A percentile compares a stretch with the other conserved stretches of the same genome.
Conservation (phyloP, 306 rosid species). For the Aeschynomene evenia region DNA sequence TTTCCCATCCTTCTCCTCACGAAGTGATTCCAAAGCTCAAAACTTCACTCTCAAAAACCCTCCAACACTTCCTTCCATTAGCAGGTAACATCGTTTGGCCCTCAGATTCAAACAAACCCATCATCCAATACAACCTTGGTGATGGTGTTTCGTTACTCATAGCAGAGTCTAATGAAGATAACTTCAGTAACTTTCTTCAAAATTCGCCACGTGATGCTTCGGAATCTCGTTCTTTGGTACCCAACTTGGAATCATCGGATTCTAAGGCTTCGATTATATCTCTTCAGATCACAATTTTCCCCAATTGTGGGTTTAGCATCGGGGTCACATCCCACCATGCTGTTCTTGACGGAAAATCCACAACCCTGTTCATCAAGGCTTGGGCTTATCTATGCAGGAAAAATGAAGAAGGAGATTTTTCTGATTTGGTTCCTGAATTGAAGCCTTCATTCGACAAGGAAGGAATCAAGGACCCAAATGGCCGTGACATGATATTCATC, state of each 20-base stretch:
- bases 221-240: slow-evolving; percentile 36
- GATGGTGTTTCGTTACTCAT: slow-evolving; percentile 44
- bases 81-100: slow-evolving; percentile 53
- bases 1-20: slow-evolving; percentile 8
- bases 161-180: slow-evolving; percentile 35
- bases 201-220: slow-evolving; percentile 13
- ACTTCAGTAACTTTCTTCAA: slow-evolving; percentile 32
- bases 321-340: slow-evolving; percentile 49
- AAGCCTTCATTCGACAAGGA: slow-evolving; percentile 36
- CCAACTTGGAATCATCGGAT: slow-evolving; percentile 32
- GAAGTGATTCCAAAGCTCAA: slow-evolving; percentile 41
- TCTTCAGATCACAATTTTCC: slow-evolving; percentile 52
- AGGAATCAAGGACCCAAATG: slow-evolving; percentile 29
- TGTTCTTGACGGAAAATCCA: slow-evolving; percentile 44
- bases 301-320: slow-evolving; percentile 39
- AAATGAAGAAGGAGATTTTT: background rate
- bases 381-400: slow-evolving; percentile 41
- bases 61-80: slow-evolving; percentile 46
- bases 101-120: slow-evolving; percentile 40
- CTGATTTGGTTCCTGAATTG: slow-evolving; percentile 21
- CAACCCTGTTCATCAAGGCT: slow-evolving; percentile 40
- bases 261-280: slow-evolving; percentile 27
- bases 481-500: slow-evolving; percentile 16
- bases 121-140: slow-evolving; percentile 32
- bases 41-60: slow-evolving; percentile 48